These are phyloP conservation scores for Colletotrichum sidae DNA, from an alignment of 2,329 filamentous ascomycete species.

Conservation along the genomic window DNA sequence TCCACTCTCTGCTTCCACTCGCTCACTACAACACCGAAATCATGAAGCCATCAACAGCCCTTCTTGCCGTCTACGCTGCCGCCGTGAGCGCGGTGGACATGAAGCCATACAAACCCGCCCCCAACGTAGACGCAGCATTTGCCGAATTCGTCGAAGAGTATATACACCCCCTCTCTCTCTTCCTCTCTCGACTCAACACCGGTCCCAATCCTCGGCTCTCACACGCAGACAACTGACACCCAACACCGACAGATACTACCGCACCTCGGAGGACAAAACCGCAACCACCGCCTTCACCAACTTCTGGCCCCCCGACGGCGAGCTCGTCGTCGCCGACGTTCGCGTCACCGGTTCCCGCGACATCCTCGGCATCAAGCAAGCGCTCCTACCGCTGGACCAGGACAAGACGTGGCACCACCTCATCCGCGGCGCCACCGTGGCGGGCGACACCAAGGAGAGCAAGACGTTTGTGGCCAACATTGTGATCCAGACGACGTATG, in stretches of 20 bases:
- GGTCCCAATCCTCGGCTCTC: too few species aligned
- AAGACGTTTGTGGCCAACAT: constrained; percentile 28
- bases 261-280: constrained; percentile 15
- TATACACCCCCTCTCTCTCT: too few species aligned
- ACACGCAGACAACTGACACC: neutral
- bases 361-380: constrained; percentile 27
- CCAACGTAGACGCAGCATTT: constrained; percentile 17
- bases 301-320: constrained; percentile 28
- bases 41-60: constrained; percentile 19
- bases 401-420: constrained; percentile 29
- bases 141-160: constrained; percentile 14
- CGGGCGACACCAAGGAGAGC: neutral
- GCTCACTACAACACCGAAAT: too few species aligned
- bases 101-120: constrained; percentile 12
- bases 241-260: constrained; percentile 12
- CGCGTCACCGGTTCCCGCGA: constrained; percentile 6
- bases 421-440: constrained; percentile 26
- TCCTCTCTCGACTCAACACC: too few species aligned
- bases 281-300: constrained; percentile 19
- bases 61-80: neutral
- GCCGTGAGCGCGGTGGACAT: constrained; percentile 23
- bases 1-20: neutral
- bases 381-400: constrained; percentile 17
- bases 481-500: constrained; percentile 29
- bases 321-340: constrained; percentile 11